Evolutionary conservation across 1,139 yeast genomes (phyloP).

Genomic region (Suhomyces kunorum): DNA sequence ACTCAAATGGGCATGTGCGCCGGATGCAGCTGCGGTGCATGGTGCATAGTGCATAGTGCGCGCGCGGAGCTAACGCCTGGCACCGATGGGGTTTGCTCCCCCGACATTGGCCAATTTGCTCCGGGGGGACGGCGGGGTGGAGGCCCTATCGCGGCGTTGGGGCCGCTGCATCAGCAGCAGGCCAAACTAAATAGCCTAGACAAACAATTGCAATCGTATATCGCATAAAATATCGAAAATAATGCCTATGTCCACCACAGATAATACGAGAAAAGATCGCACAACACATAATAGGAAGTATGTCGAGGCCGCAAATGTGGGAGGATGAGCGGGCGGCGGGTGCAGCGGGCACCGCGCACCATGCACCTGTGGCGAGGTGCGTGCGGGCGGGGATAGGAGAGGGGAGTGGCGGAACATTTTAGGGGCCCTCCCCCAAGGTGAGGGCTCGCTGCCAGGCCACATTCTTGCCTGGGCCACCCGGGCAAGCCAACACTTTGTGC

Average conservation of each 20-base stretch:
- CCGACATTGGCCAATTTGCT: background rate
- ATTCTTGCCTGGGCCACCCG: background rate
- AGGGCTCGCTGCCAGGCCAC: background rate
- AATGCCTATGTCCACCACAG: background rate
- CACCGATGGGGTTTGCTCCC: background rate
- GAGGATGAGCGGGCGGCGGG: too few relatives aligned
- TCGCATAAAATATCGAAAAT: conserved; percentile 7
- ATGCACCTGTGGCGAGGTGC: too few relatives aligned
- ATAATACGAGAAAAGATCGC: conserved; percentile 1
- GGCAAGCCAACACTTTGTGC: conserved; percentile 1
- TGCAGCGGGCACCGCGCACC: too few relatives aligned
- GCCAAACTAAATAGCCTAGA: background rate
- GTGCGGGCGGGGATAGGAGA: background rate
- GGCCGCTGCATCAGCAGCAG: too few relatives aligned
- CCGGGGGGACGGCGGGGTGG: too few relatives aligned
- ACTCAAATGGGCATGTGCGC: background rate
- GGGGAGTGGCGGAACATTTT: background rate
- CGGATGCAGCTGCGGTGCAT: too few relatives aligned
- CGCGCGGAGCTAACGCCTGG: background rate
- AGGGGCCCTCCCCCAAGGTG: background rate
- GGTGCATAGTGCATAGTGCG: too few relatives aligned
- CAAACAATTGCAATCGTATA: conserved; percentile 9
- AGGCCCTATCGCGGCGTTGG: too few relatives aligned
- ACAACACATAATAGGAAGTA: background rate
- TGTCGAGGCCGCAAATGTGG: conserved; percentile 1